Base-by-base conservation (phyloP, 768 basidiomycete genomes). In the Coprinellus micaceus region DNA sequence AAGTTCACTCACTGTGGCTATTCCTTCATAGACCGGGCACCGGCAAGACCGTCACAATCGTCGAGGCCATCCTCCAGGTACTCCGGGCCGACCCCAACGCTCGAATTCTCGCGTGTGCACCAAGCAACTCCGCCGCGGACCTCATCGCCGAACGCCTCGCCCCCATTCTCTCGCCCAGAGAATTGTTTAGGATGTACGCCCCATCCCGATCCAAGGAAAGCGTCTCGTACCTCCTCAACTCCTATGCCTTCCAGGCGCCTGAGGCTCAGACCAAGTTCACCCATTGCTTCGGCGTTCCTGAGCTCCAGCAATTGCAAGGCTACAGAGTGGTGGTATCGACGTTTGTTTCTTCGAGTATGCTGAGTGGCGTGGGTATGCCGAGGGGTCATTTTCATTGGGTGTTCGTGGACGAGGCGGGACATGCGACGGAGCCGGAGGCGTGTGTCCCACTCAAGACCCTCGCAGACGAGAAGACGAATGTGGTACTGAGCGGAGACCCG, bases 381-480 rank as follows among this genome's bases (percentile, higher is more conserved):
- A 71, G 77, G 1, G 86, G 87, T 0, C 82, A 87, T 73, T 9
- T 84, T 88, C 58, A 83, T 89, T 13, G 33, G 33, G 33, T 33
- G n/a, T 85, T 89, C 63, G 68, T 86, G 10, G 86, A 89, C 60
- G 86, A 89, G 49, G 49, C 49, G 3, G 86, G 84, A 0, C 86
- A 89, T 61, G 85, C 85, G 2, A 84, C 82, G 0, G 87, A 89
- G 65, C 84, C 86, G 0, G 86, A 88, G 64, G 74, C 75, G 0
- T 83, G 86, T 67, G 75, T 86, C 15, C 71, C 81, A 0, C 79
- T 88, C 69, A 84, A 84, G 69, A 82, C 80, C 1, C 74, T 86
- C 67, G 80, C 83, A 0, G 74, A 79, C 53, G 66, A 64, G 4
- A 53, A 61, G 0, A 89, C 87, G 0, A 84, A 82, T 46, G 67